Base-by-base conservation (phyloP, 768 basidiomycete species). In the Suillus spraguei region DNA sequence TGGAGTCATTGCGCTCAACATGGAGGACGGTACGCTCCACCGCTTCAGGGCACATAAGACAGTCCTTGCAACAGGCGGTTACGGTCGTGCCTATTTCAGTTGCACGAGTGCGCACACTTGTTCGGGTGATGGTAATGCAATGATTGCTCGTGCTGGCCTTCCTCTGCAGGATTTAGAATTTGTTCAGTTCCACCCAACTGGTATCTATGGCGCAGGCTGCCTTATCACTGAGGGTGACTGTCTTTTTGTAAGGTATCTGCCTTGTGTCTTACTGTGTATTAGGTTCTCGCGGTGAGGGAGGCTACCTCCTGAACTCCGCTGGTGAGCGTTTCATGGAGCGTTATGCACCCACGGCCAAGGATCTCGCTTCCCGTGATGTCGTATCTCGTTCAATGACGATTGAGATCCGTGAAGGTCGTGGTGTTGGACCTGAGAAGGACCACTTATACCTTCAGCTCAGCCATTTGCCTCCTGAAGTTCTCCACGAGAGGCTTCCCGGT, bases 261-360 rank as follows among this genome's bases (percentile, higher is more conserved):
- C 32, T 62, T 35, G 60, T 39, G 39, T 39, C 33, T 36, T 46
- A 54, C 39, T 54, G 41, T 64, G 5, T 9, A 36, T 60, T 68
- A 95, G 96, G 96, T 69, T 98, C 97, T 68, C 95, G 97, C 76
- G 97, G 97, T 71, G 97, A 99, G 78, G 97, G 97, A 81, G 97
- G 97, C 67, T 99, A 99, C 80, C 84, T 99, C 67, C 81, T 99
- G 74, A 99, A 99, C 82, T 93, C 95, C 10, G 91, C 99, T 82
- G 97, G 97, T 75, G 97, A 99, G 79, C 92, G 97, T 64, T 99
- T 99, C 84, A 99, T 99, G 97, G 97, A 99, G 79, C 94, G 97
- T 77, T 99, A 99, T 77, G 97, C 97, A 0, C 97, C 97, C 11
- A 98, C 97, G 50, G 97, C 97, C 66, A 99, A 99, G 84, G 97